Evolutionary conservation across 1,284 basidiomycete species (phyloP).

Genomic region (Fomitopsis palustris): DNA sequence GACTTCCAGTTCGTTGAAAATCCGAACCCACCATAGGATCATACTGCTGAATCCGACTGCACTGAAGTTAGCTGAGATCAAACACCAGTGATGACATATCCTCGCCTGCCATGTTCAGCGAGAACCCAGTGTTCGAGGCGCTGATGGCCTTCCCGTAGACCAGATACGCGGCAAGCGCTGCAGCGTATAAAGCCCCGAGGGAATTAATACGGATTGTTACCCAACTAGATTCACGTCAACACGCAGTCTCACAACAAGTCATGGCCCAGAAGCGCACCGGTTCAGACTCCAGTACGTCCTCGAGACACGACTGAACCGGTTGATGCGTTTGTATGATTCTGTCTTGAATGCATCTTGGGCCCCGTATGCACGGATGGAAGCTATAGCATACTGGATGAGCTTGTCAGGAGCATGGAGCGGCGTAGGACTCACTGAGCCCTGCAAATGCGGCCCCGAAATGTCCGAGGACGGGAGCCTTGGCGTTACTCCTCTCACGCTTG

Average conservation of each 20-base stretch:
- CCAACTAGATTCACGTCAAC: slow-evolving; percentile 11
- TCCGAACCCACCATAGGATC: slow-evolving; percentile 51
- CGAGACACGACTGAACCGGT: slow-evolving; percentile 43
- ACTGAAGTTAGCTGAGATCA: not conserved
- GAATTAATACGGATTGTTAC: slow-evolving; percentile 34
- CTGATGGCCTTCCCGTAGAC: slow-evolving; percentile 39
- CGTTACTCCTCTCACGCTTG: slow-evolving; percentile 65
- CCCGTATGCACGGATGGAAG: slow-evolving; percentile 61
- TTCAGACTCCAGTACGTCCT: slow-evolving; percentile 52
- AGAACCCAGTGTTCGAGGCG: slow-evolving; percentile 45
- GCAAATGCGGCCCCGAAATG: slow-evolving; percentile 67
- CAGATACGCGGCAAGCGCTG: slow-evolving; percentile 49
- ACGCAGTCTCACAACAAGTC: not conserved
- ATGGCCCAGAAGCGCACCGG: slow-evolving; percentile 29
- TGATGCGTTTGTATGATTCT: slow-evolving; percentile 43
- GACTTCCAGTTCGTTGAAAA: slow-evolving; percentile 57
- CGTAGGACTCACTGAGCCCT: slow-evolving; percentile 51
- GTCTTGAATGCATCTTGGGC: slow-evolving; percentile 44
- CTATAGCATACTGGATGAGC: slow-evolving; percentile 26
- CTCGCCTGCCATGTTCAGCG: slow-evolving; percentile 46
- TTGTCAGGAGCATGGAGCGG: too few species aligned
- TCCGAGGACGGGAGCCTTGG: slow-evolving; percentile 60
- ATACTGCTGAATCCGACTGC: slow-evolving; percentile 47
- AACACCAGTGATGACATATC: not conserved
- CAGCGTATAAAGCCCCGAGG: slow-evolving; percentile 47